Conservation (phyloP, 176 grass and related monocot species). For the Oryza brachyantha region DNA sequence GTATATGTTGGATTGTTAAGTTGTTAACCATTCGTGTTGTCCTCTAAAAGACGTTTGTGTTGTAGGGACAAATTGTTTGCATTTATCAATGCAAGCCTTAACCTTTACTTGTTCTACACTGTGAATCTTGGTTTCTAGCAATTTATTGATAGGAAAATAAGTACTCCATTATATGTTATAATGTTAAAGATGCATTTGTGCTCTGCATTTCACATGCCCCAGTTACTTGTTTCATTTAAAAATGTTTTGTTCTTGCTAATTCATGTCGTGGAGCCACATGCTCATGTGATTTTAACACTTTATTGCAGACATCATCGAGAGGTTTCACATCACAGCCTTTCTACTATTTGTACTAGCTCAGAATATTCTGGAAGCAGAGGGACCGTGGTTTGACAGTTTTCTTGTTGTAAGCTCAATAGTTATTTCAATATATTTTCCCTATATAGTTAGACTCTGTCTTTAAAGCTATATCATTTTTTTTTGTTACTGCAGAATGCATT, state of each 20-base stretch:
- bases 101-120: not conserved
- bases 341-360: slow-evolving; percentile 93
- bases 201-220: slow-evolving; percentile 2
- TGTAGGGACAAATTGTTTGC: not conserved
- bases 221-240: not conserved
- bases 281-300: slow-evolving; percentile 27
- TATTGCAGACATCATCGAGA: slow-evolving; percentile 83
- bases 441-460: not conserved
- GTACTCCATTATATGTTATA: not conserved
- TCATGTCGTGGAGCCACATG: not conserved
- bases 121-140: not conserved
- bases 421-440: not conserved
- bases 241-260: slow-evolving; percentile 20
- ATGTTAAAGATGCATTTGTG: not conserved
- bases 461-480: slow-evolving; percentile 21
- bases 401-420: slow-evolving; percentile 57
- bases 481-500: slow-evolving; percentile 64
- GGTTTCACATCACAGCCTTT: slow-evolving; percentile 94
- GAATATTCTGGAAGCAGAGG: slow-evolving; percentile 99
- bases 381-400: slow-evolving; percentile 85
- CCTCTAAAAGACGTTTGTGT: not conserved
- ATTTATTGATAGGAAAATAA: slow-evolving; percentile 14
- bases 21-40: slow-evolving; percentile 9
- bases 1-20: not conserved
- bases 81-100: slow-evolving; percentile 13